These are phyloP conservation scores for Coniochaeta sp. DNA, from an alignment of 2,329 filamentous ascomycete genomes.

Conservation along the genomic window DNA sequence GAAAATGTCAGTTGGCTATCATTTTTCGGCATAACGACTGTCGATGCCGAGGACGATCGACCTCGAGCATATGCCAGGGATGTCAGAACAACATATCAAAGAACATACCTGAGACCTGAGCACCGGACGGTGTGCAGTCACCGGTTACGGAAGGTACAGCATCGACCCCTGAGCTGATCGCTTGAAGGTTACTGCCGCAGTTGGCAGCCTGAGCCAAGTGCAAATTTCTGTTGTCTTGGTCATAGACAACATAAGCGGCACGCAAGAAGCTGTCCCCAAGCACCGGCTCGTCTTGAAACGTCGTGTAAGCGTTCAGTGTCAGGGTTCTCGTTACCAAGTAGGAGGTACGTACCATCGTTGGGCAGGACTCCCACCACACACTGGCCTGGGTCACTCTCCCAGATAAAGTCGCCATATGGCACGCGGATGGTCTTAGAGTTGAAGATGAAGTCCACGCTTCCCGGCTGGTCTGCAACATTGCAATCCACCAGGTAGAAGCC, in stretches of 20 bases:
- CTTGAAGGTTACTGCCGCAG: constrained; percentile 3
- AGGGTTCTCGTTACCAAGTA: constrained; percentile 5
- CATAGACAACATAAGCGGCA: constrained; percentile 38
- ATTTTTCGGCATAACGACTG: not conserved
- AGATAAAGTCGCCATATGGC: constrained; percentile 36
- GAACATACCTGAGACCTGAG: not conserved
- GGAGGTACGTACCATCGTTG: constrained; percentile 5
- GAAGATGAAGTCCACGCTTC: constrained; percentile 38
- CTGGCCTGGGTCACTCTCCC: constrained; percentile 28
- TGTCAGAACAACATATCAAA: too few relatives aligned
- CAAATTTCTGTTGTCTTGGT: constrained; percentile 30
- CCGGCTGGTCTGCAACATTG: constrained; percentile 21
- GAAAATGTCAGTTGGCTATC: not conserved
- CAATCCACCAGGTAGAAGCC: constrained; percentile 37
- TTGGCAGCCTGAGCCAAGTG: constrained; percentile 4
- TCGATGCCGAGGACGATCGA: not conserved
- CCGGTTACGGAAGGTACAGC: constrained; percentile 2
- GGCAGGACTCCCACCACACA: constrained; percentile 30
- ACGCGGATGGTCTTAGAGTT: constrained; percentile 29
- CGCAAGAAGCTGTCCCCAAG: constrained; percentile 35
- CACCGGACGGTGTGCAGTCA: not conserved
- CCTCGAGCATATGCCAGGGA: not conserved
- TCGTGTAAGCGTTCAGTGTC: constrained; percentile 3
- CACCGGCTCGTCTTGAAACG: constrained; percentile 18
- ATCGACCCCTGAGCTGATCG: not conserved